A percentile compares a stretch with the other conserved stretches of the same genome.
These are phyloP conservation scores for Chimonanthus salicifolius DNA, from an alignment of 164 flowering plant species.

Conservation along the genomic window DNA sequence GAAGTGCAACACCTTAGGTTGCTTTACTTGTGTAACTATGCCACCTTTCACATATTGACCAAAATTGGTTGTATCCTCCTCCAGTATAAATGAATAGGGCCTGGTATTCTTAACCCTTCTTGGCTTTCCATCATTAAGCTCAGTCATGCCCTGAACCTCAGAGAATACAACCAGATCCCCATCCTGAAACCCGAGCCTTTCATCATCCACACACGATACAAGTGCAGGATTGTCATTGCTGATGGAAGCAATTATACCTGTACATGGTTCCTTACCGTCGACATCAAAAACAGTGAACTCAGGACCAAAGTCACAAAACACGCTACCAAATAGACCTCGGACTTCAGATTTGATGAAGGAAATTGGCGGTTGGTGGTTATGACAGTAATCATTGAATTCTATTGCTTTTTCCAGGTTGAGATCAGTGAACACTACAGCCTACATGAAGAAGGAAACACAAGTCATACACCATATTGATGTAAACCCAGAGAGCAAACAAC, in stretches of 20 bases:
- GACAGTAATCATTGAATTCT: conserved; percentile 76
- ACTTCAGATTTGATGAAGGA: conserved; percentile 78
- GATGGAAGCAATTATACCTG: conserved; percentile 83
- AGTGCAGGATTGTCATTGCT: conserved; percentile 80
- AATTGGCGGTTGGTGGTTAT: conserved; percentile 71
- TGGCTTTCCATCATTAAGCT: conserved; percentile 80
- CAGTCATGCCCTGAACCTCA: conserved; percentile 80
- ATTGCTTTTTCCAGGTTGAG: conserved; percentile 55
- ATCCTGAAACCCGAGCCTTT: conserved; percentile 84
- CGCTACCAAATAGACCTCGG: conserved; percentile 77
- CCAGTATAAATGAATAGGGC: conserved; percentile 68
- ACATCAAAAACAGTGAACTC: conserved; percentile 71
- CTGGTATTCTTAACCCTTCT: conserved; percentile 64
- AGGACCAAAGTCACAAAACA: conserved; percentile 88
- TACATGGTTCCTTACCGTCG: conserved; percentile 83
- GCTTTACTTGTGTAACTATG: conserved; percentile 85
- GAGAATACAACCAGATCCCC: conserved; percentile 88
- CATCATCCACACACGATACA: conserved; percentile 83
- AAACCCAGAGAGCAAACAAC: too few species aligned
- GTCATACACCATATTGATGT: neutral
- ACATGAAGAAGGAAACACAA: conserved; percentile 14
- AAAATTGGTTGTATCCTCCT: conserved; percentile 73
- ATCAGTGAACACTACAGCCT: conserved; percentile 86
- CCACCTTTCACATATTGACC: conserved; percentile 73
- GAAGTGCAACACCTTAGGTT: conserved; percentile 69